A percentile compares a stretch with the other conserved stretches of the same genome.
Conservation (phyloP, 2,329 filamentous ascomycete species). For the Ceratocystis colombiana region DNA sequence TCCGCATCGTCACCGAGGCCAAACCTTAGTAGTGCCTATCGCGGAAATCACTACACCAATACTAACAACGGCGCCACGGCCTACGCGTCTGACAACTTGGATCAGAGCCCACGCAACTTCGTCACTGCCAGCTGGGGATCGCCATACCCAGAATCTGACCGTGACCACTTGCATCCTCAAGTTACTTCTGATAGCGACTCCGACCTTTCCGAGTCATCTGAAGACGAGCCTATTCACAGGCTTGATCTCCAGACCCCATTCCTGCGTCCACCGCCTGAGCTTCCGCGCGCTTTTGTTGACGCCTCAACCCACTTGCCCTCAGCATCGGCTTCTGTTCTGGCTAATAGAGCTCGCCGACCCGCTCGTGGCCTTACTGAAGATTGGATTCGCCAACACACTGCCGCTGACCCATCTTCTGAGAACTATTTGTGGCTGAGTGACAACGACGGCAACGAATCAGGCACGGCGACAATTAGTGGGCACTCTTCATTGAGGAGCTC, state of each 20-base stretch:
- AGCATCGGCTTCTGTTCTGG: conserved; percentile 48
- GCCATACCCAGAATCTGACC: conserved; percentile 63
- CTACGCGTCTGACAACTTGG: background rate
- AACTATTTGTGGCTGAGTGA: conserved; percentile 77
- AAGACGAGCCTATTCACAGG: conserved; percentile 51
- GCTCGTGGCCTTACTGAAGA: conserved; percentile 62
- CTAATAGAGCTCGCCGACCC: conserved; percentile 51
- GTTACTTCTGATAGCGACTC: conserved; percentile 43
- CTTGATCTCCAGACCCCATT: conserved; percentile 54
- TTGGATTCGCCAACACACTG: conserved; percentile 78
- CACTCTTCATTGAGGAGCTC: conserved; percentile 64
- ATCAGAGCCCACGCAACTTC: conserved; percentile 33
- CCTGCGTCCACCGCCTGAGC: conserved; percentile 45
- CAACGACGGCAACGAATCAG: conserved; percentile 35
- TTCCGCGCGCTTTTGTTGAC: conserved; percentile 28
- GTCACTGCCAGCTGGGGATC: conserved; percentile 83
- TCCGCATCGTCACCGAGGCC: conserved; percentile 23
- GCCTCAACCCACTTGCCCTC: conserved; percentile 29
- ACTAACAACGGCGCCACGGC: background rate
- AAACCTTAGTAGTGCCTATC: background rate
- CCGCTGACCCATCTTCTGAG: conserved; percentile 58
- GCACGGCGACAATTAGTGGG: conserved; percentile 54
- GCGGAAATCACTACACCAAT: background rate
- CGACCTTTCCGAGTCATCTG: conserved; percentile 35
- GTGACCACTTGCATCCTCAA: conserved; percentile 39